Evolutionary conservation across 2,329 filamentous ascomycete species (phyloP).

Genomic region (Fusarium xylarioides): DNA sequence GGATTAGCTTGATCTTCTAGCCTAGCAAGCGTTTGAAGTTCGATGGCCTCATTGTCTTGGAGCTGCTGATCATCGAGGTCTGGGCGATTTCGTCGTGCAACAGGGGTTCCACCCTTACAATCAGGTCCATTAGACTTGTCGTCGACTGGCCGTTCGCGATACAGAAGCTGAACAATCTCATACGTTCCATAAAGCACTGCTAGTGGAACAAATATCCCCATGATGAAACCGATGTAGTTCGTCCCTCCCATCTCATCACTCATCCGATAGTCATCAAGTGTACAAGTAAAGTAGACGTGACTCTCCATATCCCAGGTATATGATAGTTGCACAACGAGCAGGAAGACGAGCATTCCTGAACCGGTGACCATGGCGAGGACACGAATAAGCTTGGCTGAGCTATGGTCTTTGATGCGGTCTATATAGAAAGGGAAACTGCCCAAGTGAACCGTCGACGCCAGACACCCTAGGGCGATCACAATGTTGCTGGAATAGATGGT

Average conservation of each 20-base stretch:
- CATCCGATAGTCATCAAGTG: not conserved
- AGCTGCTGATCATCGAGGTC: rapidly evolving
- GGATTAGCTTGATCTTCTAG: not conserved
- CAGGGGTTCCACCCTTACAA: rapidly evolving
- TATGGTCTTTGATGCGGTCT: not conserved
- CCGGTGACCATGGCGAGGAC: not conserved
- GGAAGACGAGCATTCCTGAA: not conserved
- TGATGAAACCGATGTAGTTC: rapidly evolving
- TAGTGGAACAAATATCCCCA: not conserved
- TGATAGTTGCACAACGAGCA: not conserved
- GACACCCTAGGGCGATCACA: not conserved
- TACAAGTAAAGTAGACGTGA: not conserved
- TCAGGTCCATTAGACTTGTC: not conserved
- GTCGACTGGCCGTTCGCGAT: not conserved
- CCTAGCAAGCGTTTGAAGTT: not conserved
- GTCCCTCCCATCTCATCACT: rapidly evolving
- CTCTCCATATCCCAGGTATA: not conserved
- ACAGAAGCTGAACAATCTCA: not conserved
- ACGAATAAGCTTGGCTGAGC: not conserved
- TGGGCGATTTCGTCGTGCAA: not conserved
- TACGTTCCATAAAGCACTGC: not conserved
- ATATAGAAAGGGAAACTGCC: not conserved
- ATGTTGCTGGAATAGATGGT: constrained; percentile 4
- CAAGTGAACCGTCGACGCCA: not conserved
- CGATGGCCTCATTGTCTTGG: rapidly evolving